These are phyloP conservation scores for Trichocladium uniseriatum DNA, from an alignment of 495 filamentous ascomycete species.

Conservation along the genomic window DNA sequence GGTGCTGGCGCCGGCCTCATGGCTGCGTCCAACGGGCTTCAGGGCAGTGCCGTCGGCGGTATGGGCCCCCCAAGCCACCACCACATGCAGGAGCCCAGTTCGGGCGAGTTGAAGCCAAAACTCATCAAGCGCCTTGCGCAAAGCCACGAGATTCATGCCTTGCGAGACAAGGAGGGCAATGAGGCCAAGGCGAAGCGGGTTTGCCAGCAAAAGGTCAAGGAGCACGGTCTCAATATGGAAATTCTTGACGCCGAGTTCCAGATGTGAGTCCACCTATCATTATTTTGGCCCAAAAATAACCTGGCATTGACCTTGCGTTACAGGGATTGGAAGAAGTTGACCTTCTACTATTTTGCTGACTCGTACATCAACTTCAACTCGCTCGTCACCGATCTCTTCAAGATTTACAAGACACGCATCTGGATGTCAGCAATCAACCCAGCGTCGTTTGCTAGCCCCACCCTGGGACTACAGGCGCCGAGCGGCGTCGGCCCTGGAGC, in stretches of 20 bases:
- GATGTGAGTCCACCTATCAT: conserved; percentile 54
- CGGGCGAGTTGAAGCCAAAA: conserved; percentile 80
- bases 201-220: conserved; percentile 89
- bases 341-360: conserved; percentile 97
- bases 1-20: conserved; percentile 45
- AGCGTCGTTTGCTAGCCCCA: conserved; percentile 86
- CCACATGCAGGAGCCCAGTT: conserved; percentile 62
- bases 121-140: conserved; percentile 92
- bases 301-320: conserved; percentile 7
- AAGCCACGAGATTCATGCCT: conserved; percentile 72
- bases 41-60: conserved; percentile 61
- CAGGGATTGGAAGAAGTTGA: conserved; percentile 98
- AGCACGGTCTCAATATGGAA: conserved; percentile 94
- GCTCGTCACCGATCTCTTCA: conserved; percentile 93
- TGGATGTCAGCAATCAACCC: conserved; percentile 99
- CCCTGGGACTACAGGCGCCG: conserved; percentile 57
- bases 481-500: conserved; percentile 54
- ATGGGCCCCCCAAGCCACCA: conserved; percentile 64
- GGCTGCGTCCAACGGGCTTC: conserved; percentile 48
- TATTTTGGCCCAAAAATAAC: not conserved
- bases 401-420: conserved; percentile 96
- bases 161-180: conserved; percentile 92
- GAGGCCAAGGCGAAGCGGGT: conserved; percentile 96
- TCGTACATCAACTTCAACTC: conserved; percentile 98
- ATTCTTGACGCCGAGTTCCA: conserved; percentile 99